These are phyloP conservation scores for Coemansia sp. DNA, from an alignment of 192 early-diverging fungal species.

Conservation along the genomic window DNA sequence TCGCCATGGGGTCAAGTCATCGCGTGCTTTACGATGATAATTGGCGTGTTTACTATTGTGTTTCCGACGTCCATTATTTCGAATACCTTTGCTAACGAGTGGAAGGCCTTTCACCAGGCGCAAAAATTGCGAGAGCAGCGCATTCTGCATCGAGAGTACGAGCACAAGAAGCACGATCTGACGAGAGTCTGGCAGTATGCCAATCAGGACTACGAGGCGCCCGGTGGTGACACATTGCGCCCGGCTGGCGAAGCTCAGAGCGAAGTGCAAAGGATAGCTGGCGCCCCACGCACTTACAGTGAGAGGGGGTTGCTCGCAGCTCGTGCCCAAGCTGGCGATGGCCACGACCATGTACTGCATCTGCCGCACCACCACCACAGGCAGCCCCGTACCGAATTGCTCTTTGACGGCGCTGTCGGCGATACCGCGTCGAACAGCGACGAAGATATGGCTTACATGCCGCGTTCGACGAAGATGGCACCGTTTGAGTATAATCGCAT, in stretches of 20 bases:
- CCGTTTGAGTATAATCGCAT: constrained; percentile 41
- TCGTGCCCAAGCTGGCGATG: neutral
- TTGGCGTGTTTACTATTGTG: constrained; percentile 61
- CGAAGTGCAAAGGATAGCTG: neutral
- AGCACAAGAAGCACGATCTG: constrained; percentile 29
- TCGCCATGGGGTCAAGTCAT: constrained; percentile 57
- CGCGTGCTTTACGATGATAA: constrained; percentile 56
- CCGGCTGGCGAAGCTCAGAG: neutral
- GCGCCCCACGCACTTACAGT: neutral
- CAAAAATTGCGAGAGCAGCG: constrained; percentile 42
- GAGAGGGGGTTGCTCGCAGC: neutral
- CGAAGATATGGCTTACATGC: neutral
- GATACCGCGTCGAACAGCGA: neutral
- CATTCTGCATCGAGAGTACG: constrained; percentile 28
- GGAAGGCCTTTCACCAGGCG: constrained; percentile 52
- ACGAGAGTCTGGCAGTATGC: constrained; percentile 28
- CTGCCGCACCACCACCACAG: neutral
- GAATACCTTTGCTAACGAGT: constrained; percentile 59
- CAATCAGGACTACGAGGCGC: constrained; percentile 22
- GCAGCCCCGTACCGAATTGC: neutral
- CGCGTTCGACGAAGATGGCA: constrained; percentile 19
- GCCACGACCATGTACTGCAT: neutral
- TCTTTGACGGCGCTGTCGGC: neutral
- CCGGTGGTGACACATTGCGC: neutral
- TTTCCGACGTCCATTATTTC: constrained; percentile 62